phyloP scores from a whole-genome alignment of 2,329 filamentous ascomycete genomes.

The Monosporascus sp. region DNA sequence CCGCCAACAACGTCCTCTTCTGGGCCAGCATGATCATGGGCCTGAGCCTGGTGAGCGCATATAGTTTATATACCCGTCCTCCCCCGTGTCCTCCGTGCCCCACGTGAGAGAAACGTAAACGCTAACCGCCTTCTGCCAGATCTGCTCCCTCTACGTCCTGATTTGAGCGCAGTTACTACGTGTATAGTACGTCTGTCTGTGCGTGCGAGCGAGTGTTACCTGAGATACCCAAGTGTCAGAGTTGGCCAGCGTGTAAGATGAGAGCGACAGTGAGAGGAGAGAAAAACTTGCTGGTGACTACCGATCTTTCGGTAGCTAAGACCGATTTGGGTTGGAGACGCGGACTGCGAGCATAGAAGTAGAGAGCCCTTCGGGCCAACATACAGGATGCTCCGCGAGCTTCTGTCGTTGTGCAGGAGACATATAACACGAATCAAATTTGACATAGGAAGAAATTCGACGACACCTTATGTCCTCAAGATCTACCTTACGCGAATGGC shows the following conservation, averaged over 20 bases:
- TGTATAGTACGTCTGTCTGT: background rate
- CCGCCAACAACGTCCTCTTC: conserved; percentile 84
- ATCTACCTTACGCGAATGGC: no score
- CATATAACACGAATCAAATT: no score
- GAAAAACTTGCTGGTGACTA: background rate
- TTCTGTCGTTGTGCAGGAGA: no score
- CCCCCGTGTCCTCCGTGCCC: background rate
- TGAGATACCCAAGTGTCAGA: background rate
- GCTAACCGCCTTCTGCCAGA: conserved; percentile 30
- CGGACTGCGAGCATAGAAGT: no score
- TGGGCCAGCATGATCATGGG: conserved; percentile 91
- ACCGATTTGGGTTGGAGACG: no score
- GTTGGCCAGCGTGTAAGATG: background rate
- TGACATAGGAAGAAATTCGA: no score
- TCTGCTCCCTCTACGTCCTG: conserved; percentile 57
- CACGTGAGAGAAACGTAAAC: background rate
- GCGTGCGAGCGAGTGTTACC: no score
- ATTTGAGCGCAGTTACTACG: conserved; percentile 29
- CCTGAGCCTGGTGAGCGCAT: conserved; percentile 62
- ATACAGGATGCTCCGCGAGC: no score
- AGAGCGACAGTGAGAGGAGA: conserved; percentile 1
- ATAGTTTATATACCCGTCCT: background rate
- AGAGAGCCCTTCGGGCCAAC: no score
- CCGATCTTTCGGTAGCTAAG: no score
- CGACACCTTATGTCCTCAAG: no score